These are phyloP conservation scores for Chaetothyriales sp. DNA, from an alignment of 2,329 filamentous ascomycete genomes.

Conservation along the genomic window DNA sequence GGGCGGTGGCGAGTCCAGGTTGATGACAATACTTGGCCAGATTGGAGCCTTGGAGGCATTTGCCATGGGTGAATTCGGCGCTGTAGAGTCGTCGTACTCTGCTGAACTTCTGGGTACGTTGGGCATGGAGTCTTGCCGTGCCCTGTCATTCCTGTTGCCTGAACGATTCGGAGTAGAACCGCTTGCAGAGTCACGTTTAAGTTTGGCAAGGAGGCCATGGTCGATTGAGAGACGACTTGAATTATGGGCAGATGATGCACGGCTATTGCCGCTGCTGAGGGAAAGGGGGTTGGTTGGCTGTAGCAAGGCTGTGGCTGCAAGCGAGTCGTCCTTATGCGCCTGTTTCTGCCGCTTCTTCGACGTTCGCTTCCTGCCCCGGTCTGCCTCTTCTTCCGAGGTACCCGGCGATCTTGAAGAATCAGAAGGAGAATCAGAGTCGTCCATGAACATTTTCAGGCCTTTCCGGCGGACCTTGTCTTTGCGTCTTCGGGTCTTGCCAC, in stretches of 20 bases:
- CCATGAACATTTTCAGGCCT: conserved; percentile 9
- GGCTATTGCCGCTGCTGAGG: conserved; percentile 6
- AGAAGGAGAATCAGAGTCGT: conserved; percentile 9
- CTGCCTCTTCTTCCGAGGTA: conserved; percentile 5
- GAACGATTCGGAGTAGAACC: conserved; percentile 1
- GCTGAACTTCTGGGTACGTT: conserved; percentile 21
- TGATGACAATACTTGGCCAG: conserved; percentile 45
- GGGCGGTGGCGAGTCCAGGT: conserved; percentile 43
- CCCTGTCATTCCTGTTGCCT: conserved; percentile 4
- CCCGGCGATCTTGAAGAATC: conserved; percentile 9
- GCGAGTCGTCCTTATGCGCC: conserved; percentile 1
- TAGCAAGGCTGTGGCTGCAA: not conserved
- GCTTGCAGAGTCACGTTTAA: not conserved
- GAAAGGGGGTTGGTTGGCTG: not conserved
- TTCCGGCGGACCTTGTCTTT: conserved; percentile 10
- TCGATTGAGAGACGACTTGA: conserved; percentile 13
- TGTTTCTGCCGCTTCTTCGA: conserved; percentile 6
- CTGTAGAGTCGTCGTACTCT: conserved; percentile 33
- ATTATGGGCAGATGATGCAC: conserved; percentile 8
- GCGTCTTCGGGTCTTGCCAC: conserved; percentile 4
- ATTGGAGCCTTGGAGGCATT: conserved; percentile 18
- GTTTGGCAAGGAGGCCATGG: conserved; percentile 2
- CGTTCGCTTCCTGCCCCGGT: conserved; percentile 11
- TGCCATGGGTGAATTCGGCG: conserved; percentile 25
- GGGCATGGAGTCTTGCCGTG: not conserved